Evolutionary conservation across 2,329 filamentous ascomycete species (phyloP).

Genomic region (Paramyrothecium sp.): DNA sequence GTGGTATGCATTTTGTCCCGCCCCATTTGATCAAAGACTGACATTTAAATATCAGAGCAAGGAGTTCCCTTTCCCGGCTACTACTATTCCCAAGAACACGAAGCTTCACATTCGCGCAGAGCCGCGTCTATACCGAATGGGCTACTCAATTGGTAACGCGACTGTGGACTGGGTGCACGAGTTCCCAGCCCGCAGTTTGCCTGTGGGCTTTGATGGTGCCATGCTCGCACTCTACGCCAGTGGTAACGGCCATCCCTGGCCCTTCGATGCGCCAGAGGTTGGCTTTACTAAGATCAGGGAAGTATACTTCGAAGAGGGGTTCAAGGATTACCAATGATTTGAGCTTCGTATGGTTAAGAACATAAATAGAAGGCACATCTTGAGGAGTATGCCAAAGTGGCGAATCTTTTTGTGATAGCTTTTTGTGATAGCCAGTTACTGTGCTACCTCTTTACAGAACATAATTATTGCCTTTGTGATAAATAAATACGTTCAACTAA

Average conservation of each 20-base stretch:
- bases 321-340: constrained; percentile 7
- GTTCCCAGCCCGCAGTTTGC: constrained; percentile 10
- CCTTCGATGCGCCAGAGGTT: constrained; percentile 14
- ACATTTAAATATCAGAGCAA: constrained; percentile 1
- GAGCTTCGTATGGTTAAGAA: too few species aligned
- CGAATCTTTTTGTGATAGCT: too few species aligned
- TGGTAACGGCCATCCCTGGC: constrained; percentile 17
- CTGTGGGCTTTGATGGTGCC: constrained; percentile 15
- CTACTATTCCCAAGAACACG: constrained; percentile 6
- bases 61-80: constrained; percentile 5
- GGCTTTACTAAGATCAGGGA: constrained; percentile 17
- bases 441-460: too few species aligned
- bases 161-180: constrained; percentile 12
- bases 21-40: neutral
- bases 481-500: too few species aligned
- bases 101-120: constrained; percentile 18
- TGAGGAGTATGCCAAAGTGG: too few species aligned
- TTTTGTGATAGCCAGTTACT: too few species aligned
- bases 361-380: too few species aligned
- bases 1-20: constrained; percentile 1
- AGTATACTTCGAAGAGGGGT: constrained; percentile 15
- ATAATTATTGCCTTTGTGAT: too few species aligned
- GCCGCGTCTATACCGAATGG: constrained; percentile 17
- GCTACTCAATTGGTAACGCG: constrained; percentile 12
- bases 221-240: constrained; percentile 20